A percentile compares a stretch with the other conserved stretches of the same genome.
These are phyloP conservation scores for Heritiera littoralis DNA, from an alignment of 345 rosid genomes.

Conservation along the genomic window DNA sequence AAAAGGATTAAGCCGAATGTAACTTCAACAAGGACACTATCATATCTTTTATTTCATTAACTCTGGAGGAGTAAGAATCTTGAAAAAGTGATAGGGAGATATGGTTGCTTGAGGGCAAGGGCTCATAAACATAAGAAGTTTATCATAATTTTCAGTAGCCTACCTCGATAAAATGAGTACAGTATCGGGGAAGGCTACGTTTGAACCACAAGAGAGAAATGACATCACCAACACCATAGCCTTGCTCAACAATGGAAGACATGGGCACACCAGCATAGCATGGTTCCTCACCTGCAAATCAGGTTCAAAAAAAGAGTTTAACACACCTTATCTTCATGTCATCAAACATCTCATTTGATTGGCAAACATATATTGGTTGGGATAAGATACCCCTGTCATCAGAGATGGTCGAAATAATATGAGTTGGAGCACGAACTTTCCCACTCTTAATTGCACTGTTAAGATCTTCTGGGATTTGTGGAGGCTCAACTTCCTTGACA, in stretches of 20 bases:
- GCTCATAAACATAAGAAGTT: not conserved
- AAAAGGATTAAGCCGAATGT: not conserved
- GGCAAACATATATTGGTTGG: not conserved
- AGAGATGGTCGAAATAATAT: constrained; percentile 91
- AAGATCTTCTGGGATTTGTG: constrained; percentile 97
- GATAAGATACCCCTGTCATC: constrained; percentile 78
- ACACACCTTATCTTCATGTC: constrained; percentile 6
- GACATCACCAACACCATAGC: constrained; percentile 94
- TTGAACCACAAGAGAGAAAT: constrained; percentile 97
- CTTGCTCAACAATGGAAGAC: constrained; percentile 92
- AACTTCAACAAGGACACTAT: constrained; percentile 8
- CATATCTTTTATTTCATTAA: not conserved
- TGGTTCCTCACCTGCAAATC: constrained; percentile 86
- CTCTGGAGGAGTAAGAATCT: not conserved
- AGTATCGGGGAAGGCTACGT: constrained; percentile 95
- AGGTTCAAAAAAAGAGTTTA: constrained; percentile 10
- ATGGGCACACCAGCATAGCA: constrained; percentile 98
- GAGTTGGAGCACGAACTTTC: constrained; percentile 97
- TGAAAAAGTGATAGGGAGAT: not conserved
- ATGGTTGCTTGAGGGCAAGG: not conserved
- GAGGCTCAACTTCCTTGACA: constrained; percentile 79
- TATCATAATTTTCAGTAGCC: constrained; percentile 11
- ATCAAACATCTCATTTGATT: not conserved
- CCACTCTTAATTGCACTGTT: constrained; percentile 89
- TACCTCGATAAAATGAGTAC: constrained; percentile 93